Percentiles rank a stretch among this genome's conserved stretches.
These are phyloP conservation scores for Bruguiera parviflora DNA, from an alignment of 345 rosid genomes.

Conservation along the genomic window DNA sequence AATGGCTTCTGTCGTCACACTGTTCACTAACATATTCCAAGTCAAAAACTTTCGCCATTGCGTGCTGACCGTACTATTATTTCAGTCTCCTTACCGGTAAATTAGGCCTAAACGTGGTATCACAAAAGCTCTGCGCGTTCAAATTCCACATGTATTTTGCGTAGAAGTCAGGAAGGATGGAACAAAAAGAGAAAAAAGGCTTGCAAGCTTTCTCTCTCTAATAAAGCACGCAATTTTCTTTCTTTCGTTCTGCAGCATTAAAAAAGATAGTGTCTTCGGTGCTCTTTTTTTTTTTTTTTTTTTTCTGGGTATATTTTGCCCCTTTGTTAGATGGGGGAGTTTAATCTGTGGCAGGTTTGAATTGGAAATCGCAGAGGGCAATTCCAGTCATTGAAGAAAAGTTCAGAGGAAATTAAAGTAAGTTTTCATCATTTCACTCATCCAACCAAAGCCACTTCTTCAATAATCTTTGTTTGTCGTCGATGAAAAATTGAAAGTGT, in stretches of 20 bases:
- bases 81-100: slow-evolving; percentile 10
- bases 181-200: too few species aligned
- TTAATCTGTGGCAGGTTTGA: neutral
- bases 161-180: neutral
- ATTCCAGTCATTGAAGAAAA: slow-evolving; percentile 27
- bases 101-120: neutral
- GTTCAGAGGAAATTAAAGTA: slow-evolving; percentile 3
- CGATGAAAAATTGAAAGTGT: too few species aligned
- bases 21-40: neutral
- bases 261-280: too few species aligned
- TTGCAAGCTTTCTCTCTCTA: too few species aligned
- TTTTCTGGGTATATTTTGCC: neutral
- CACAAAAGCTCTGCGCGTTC: neutral
- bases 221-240: too few species aligned
- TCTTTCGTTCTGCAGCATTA: too few species aligned
- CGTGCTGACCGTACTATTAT: slow-evolving; percentile 24
- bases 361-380: slow-evolving; percentile 17
- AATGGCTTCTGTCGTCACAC: too few species aligned
- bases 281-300: too few species aligned
- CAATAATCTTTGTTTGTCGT: too few species aligned
- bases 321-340: neutral
- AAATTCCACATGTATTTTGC: too few species aligned
- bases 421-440: slow-evolving; percentile 20
- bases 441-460: slow-evolving; percentile 4
- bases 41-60: slow-evolving; percentile 25